A percentile compares a stretch with the other conserved stretches of the same genome.
These are phyloP conservation scores for Curvularia spicifera DNA, from an alignment of 2,329 filamentous ascomycete species.

Conservation along the genomic window DNA sequence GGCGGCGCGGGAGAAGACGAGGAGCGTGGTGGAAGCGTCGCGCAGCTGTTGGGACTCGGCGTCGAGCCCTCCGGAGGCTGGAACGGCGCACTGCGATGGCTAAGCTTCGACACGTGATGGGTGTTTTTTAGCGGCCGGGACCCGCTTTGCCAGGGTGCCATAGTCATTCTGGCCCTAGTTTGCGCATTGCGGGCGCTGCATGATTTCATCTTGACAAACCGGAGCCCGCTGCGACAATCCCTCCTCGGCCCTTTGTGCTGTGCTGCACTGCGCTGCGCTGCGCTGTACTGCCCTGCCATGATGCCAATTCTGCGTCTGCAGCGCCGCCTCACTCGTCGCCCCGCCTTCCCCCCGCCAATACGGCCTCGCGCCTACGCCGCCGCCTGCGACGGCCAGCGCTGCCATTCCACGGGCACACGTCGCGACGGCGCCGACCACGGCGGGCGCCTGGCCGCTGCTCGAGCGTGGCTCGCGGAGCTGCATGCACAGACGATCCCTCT, in stretches of 20 bases:
- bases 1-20: constrained; percentile 10
- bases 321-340: not conserved
- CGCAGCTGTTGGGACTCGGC: constrained; percentile 30
- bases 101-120: constrained; percentile 17
- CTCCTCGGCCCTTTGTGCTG: not conserved
- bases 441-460: constrained; percentile 50
- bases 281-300: not conserved
- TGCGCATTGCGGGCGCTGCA: constrained; percentile 12
- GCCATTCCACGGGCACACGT: not conserved
- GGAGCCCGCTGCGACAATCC: not conserved
- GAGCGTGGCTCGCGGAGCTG: constrained; percentile 63
- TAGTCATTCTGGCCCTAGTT: constrained; percentile 21
- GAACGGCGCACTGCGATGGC: constrained; percentile 8
- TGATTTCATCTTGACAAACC: constrained; percentile 24
- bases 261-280: too few relatives aligned
- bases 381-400: not conserved
- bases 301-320: constrained; percentile 5
- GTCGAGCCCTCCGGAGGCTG: constrained; percentile 16
- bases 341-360: not conserved
- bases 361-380: not conserved
- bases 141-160: constrained; percentile 9
- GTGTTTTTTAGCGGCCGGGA: constrained; percentile 11
- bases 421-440: constrained; percentile 35
- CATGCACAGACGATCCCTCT: constrained; percentile 61
- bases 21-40: constrained; percentile 22